Percentiles rank a stretch among this genome's conserved stretches.
Evolutionary conservation across 805 yeast genomes (phyloP).

Genomic region (Brettanomyces naardenensis): DNA sequence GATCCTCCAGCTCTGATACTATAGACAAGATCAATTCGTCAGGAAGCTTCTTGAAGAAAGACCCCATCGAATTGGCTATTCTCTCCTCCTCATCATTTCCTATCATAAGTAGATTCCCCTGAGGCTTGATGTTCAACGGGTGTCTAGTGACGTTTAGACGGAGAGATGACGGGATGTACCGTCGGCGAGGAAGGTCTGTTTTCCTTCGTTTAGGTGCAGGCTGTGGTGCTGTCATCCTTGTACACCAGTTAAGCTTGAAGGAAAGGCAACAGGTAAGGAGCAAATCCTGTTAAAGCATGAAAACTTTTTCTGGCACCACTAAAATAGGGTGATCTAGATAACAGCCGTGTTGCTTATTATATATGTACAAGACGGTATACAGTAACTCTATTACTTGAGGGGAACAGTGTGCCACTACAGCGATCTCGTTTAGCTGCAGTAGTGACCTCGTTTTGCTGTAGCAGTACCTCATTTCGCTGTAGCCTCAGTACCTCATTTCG

Average conservation of each 20-base stretch:
- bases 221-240: not conserved
- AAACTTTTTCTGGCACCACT: no score
- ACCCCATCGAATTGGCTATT: slow-evolving; percentile 41
- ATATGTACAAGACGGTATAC: no score
- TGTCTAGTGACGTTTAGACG: slow-evolving; percentile 35
- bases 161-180: slow-evolving; percentile 15
- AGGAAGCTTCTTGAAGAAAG: slow-evolving; percentile 35
- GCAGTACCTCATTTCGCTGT: no score
- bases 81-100: slow-evolving; percentile 10
- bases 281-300: no score
- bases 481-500: no score
- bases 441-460: no score
- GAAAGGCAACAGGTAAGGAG: not conserved
- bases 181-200: not conserved
- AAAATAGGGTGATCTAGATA: no score
- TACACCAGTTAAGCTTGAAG: not conserved
- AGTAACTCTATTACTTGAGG: no score
- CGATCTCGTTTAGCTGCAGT: no score
- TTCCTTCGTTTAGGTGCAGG: not conserved
- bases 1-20: slow-evolving; percentile 40
- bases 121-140: slow-evolving; percentile 68
- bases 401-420: no score
- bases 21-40: slow-evolving; percentile 60
- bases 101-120: slow-evolving; percentile 46
- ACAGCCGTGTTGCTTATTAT: no score